Base-by-base conservation (phyloP, 2,329 filamentous ascomycete genomes). In the Fusarium subtropicale region DNA sequence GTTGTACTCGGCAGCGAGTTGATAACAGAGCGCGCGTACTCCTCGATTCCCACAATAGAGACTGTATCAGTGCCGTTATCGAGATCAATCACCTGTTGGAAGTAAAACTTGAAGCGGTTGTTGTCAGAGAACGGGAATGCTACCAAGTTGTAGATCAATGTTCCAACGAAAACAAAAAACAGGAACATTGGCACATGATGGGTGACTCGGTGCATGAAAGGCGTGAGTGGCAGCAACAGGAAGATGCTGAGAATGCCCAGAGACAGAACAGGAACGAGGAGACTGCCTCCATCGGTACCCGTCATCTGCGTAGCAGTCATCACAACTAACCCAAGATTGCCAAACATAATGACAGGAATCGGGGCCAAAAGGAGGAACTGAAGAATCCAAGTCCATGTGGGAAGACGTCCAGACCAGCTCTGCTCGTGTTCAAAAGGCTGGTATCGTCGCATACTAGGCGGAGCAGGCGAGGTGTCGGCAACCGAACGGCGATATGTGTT, bases 91-190 rank as follows among this genome's bases (percentile, higher is more conserved):
- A 87, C 87, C 77, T 99, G 94, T 51, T 92, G 83, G 78, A 98
- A 97, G 79, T 90, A 97, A 48, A 95, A 85, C 79, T 98, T 98
- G 78, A 97, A 88, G 38, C 93, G 88, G 76, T 90, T 92, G 62
- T 89, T 86, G 24, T 87, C 81, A 1, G 93, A 96, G 80, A 98
- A 98, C 0, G 96, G 96, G 78, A 97, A 97, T 2, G 92, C 92
- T 4, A 88, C 81, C 7, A 97, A 86, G 76, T 97, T 97, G 82
- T 97, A 98, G 58, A 94, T 86, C 30, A 97, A 81, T 2, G 93
- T 97, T 31, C 85, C 92, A 26, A 88, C 75, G 65, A 94, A 92
- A 11, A 97, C 82, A 15, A 90, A 76, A 30, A 97, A 84, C 18
- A 97, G 79, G 72, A 97, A 90, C 0, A 91, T 81, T 0, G 96